Evolutionary conservation across 257 asterid species (phyloP).

Genomic region (Pogostemon cablin): DNA sequence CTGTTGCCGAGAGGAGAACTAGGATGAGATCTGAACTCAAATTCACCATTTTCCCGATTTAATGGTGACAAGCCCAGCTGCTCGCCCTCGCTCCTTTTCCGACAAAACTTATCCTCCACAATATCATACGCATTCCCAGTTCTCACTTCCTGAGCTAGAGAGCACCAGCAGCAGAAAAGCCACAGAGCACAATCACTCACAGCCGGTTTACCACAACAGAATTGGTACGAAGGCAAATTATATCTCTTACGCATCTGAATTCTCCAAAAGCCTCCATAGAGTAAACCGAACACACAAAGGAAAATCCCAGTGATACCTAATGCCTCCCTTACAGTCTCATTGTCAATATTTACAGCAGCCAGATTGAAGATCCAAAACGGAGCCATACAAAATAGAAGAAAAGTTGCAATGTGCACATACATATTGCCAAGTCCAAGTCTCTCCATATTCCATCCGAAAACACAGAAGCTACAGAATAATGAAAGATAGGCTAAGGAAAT

Average conservation of each 20-base stretch:
- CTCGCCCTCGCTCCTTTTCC: slow-evolving; percentile 27
- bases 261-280: slow-evolving; percentile 95
- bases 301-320: slow-evolving; percentile 74
- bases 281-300: slow-evolving; percentile 77
- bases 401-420: slow-evolving; percentile 92
- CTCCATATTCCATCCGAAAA: slow-evolving; percentile 98
- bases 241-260: slow-evolving; percentile 88
- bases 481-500: slow-evolving; percentile 86
- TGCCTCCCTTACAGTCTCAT: slow-evolving; percentile 64
- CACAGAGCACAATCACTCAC: slow-evolving; percentile 71
- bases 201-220: slow-evolving; percentile 66
- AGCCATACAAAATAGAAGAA: slow-evolving; percentile 84
- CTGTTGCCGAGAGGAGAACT: slow-evolving; percentile 21
- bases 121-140: slow-evolving; percentile 78
- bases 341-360: slow-evolving; percentile 77
- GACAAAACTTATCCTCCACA: slow-evolving; percentile 67
- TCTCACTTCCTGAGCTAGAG: slow-evolving; percentile 87
- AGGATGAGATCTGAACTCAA: slow-evolving; percentile 35
- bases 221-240: slow-evolving; percentile 64
- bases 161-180: slow-evolving; percentile 95
- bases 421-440: slow-evolving; percentile 89
- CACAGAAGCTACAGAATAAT: slow-evolving; percentile 80
- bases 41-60: slow-evolving; percentile 58
- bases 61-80: slow-evolving; percentile 40
- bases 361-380: slow-evolving; percentile 88